phyloP scores from a whole-genome alignment of 352 stramenopile species.

The Phytopythium boreale region DNA sequence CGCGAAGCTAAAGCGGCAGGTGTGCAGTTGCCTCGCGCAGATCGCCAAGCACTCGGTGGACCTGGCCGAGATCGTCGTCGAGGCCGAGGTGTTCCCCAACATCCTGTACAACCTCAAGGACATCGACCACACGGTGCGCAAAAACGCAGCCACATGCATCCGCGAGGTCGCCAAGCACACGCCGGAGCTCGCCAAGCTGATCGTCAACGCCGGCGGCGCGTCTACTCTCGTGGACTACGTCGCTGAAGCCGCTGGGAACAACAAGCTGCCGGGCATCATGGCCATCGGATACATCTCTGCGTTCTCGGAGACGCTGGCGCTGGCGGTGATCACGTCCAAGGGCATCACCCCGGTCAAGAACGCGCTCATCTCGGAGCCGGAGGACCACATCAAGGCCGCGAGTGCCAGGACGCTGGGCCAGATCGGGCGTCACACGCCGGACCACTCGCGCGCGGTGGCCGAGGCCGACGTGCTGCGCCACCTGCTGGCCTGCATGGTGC shows the following conservation, averaged over 20 bases:
- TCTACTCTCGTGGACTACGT: slow-evolving; percentile 94
- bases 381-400: slow-evolving; percentile 95
- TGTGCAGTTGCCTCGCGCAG: slow-evolving; percentile 91
- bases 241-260: slow-evolving; percentile 87
- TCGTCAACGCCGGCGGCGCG: slow-evolving; percentile 94
- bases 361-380: slow-evolving; percentile 90
- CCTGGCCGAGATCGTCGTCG: slow-evolving; percentile 93
- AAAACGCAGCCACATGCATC: slow-evolving; percentile 94
- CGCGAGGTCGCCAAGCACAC: slow-evolving; percentile 95
- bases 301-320: slow-evolving; percentile 92
- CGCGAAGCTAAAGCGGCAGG: slow-evolving; percentile 91
- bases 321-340: slow-evolving; percentile 94
- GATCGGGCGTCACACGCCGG: slow-evolving; percentile 92
- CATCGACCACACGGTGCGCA: slow-evolving; percentile 93
- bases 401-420: slow-evolving; percentile 95
- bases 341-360: slow-evolving; percentile 92
- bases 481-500: slow-evolving; percentile 92
- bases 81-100: slow-evolving; percentile 95
- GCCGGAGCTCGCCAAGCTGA: slow-evolving; percentile 93
- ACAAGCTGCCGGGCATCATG: slow-evolving; percentile 95
- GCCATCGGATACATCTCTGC: slow-evolving; percentile 94
- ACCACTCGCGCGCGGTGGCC: slow-evolving; percentile 90
- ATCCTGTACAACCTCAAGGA: slow-evolving; percentile 95
- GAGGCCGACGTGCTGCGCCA: slow-evolving; percentile 93
- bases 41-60: slow-evolving; percentile 96